These are phyloP conservation scores for Fusarium xylarioides DNA, from an alignment of 2,329 filamentous ascomycete species.

Conservation along the genomic window DNA sequence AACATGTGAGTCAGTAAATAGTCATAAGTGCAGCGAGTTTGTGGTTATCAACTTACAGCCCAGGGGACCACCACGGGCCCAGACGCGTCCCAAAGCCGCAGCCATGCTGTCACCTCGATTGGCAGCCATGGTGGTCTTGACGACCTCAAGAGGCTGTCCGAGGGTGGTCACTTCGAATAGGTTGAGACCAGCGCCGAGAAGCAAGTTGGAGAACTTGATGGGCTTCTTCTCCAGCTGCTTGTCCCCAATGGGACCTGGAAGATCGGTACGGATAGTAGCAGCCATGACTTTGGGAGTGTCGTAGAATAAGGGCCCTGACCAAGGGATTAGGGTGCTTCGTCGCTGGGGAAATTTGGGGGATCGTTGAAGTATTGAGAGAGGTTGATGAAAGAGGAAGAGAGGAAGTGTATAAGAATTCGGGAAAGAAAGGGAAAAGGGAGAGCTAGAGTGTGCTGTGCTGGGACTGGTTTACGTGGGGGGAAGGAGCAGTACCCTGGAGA, in stretches of 20 bases:
- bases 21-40: background rate
- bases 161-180: constrained; percentile 84
- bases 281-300: constrained; percentile 69
- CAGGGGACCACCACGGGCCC: constrained; percentile 90
- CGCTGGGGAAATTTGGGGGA: constrained; percentile 56
- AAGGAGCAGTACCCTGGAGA: constrained; percentile 14
- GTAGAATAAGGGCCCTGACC: constrained; percentile 83
- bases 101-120: constrained; percentile 90
- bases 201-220: constrained; percentile 98
- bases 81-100: constrained; percentile 84
- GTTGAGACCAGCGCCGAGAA: constrained; percentile 93
- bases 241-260: constrained; percentile 60
- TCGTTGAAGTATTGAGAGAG: constrained; percentile 24
- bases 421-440: constrained; percentile 15
- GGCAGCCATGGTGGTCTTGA: constrained; percentile 99
- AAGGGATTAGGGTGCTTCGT: constrained; percentile 95
- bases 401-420: constrained; percentile 7
- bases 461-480: constrained; percentile 25
- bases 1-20: constrained; percentile 38
- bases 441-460: constrained; percentile 37
- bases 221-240: constrained; percentile 93
- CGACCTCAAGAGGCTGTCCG: constrained; percentile 90
- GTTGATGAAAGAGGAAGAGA: constrained; percentile 23
- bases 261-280: constrained; percentile 65
- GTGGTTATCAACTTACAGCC: constrained; percentile 77